Base-by-base conservation (phyloP, 2,329 filamentous ascomycete species). In the Diaporthe sp. region DNA sequence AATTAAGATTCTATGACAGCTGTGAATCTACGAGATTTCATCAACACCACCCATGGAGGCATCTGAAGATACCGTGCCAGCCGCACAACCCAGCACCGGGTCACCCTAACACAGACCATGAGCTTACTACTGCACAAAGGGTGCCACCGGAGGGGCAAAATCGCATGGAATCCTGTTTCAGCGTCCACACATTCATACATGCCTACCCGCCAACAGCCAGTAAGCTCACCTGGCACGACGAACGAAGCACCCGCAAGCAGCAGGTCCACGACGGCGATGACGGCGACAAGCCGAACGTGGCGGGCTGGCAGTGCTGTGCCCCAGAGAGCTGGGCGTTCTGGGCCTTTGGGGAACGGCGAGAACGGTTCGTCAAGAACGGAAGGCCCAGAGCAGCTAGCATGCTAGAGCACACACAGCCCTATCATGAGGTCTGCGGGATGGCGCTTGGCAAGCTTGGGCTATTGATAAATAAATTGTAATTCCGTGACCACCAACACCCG, bases 231-330 rank as follows among this genome's bases (percentile, higher is more conserved):
- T 15, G 15, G 31, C 31, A 37, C n/a, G n/a, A 19, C 31, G 22
- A 70, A 53, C 25, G 46, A 42, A 55, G 65, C 62, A 67, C 22
- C 44, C 42, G n/a, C 25, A 67, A 67, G 44, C 44, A 67, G 44
- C 44, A 51, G 28, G 62, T 37, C 22, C 7, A 51, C 62, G 62
- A 37, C 34, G 65, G 34, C n/a, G 34, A 70, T 70, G 49, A 55
- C 65, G 65, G 65, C 46, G 65, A 70, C 65, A 70, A 70, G 65
- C 8, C 34, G n/a, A 55, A 31, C 2, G 65, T 70, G 65, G 65
- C 49, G 65, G 34, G 49, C 49, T 70, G 65, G 65, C 46, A 28
- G 34, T 70, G 65, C 65, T 13, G 31, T 68, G n/a, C 17, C 8
- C 49, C 31, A 28, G 65, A 42, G 13, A 28, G 34, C 65, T 70